Base-by-base conservation (phyloP, 2,329 filamentous ascomycete species). In the Fusarium proliferatum region DNA sequence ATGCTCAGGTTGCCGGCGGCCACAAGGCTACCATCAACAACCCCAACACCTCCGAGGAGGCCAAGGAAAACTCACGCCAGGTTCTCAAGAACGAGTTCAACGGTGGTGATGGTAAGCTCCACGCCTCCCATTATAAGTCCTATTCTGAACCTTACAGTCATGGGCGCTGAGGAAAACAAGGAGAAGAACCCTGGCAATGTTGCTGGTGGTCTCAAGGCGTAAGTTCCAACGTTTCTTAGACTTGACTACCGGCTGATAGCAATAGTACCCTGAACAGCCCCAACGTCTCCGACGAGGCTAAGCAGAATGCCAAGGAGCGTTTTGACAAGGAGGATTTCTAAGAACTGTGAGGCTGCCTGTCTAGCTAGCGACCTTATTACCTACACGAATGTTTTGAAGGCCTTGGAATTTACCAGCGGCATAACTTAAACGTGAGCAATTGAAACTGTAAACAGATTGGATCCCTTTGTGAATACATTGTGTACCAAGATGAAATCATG, bases 11-110 rank as follows among this genome's bases (percentile, higher is more conserved):
- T 71, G 85, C 86, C 72, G 87, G 86, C 67, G 88, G 88, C 80
- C 88, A 90, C 85, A 90, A 90, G 84, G 88, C 88, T 65, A 88
- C 85, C 78, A 75, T 89, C 69, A 86, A 85, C 79, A 89, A 89
- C 82, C 86, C 88, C 73, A 88, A 88, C 79, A 85, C 84, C 61
- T 89, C 87, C 0, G 77, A 88, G 57, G 86, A 88, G 79, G 81
- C 87, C 65, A 90, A 89, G 84, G 78, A 89, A 78, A 84, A 88
- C 81, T 89, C 87, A 63, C 84, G 83, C 67, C 79, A 86, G 43
- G 81, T 89, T 13, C 85, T 90, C 59, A 83, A 89, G 34, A 83
- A 87, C 38, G 82, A 88, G 73, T 85, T 86, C 71, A 83, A 85
- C 61, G 83, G 83, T 7, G 82, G 82, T 6, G 78, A 84, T 57